Evolutionary conservation across 371 early-diverging fungal genomes (phyloP), one percentile per base, ranked within the genome.

Genomic region (Saksenaea vasiformis): DNA sequence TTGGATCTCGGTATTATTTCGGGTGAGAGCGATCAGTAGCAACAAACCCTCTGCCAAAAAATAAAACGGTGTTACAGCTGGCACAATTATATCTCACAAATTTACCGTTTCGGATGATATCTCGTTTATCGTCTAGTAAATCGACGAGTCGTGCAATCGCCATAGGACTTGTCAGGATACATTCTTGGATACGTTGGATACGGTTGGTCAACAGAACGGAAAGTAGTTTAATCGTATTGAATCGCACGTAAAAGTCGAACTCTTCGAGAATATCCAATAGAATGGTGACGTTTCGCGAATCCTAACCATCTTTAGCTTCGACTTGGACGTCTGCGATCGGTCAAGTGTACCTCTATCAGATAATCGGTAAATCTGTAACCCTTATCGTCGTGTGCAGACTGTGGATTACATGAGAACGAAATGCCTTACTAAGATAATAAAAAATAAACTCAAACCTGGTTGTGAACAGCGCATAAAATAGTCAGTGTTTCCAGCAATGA

Each of bases 141-240:
- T 97, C 98, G 56, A 97, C 94, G 39, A 98, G 85, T 36, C 93
- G 84, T 1, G 95, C 91, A 58, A 98, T 90, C 17, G 97, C 96
- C 75, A 91, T 86, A 0, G 98, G 97, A 37, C 88, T 87, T 5
- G 91, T 91, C 68, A 98, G 79, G 24, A 97, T 87, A 61, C 91
- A 89, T 19, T 91, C 91, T 75, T 96, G 95, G 24, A 98, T 78
- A 19, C 87, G 83, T 36, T 83, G 79, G 24, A 87, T 79, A 43
- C 85, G 73, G 69, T 87, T 89, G n/a, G 78, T 62, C 22, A 90
- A 72, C 8, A 98, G 78, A 0, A 90, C 88, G 0, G 90, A 78
- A 10, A 98, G 79, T 15, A 97, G 81, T 72, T 95, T 91, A 39
- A 97, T 87, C 14, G 94, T 83, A 56, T 91, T 88, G 80, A 90